Evolutionary conservation across 2,329 filamentous ascomycete species (phyloP).

Genomic region (Monilinia fructigena): DNA sequence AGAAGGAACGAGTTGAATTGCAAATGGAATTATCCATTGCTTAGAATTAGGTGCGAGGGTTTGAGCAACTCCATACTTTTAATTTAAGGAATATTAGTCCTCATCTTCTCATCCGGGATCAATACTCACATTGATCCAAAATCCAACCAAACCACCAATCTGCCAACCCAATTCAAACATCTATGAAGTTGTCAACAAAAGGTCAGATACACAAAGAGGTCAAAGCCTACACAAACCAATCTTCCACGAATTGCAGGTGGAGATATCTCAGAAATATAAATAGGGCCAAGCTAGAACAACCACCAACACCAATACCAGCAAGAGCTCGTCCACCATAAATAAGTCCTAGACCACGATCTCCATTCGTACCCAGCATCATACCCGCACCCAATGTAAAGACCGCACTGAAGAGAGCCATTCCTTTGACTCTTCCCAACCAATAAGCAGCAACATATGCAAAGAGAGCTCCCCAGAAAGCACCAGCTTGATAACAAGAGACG

Average conservation of each 20-base stretch:
- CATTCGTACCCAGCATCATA: constrained; percentile 58
- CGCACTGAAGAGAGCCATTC: constrained; percentile 58
- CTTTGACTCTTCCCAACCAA: constrained; percentile 36
- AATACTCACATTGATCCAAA: constrained; percentile 56
- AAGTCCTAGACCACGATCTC: constrained; percentile 33
- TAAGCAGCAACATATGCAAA: constrained; percentile 7
- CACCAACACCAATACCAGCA: constrained; percentile 32
- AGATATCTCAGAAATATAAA: constrained; percentile 42
- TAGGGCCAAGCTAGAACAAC: constrained; percentile 59
- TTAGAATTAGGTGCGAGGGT: constrained; percentile 36
- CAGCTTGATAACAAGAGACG: constrained; percentile 35
- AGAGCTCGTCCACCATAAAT: constrained; percentile 32
- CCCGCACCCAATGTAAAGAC: constrained; percentile 71
- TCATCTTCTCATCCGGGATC: constrained; percentile 39
- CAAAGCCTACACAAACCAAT: constrained; percentile 8
- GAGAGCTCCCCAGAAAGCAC: constrained; percentile 29
- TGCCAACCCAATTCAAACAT: constrained; percentile 68
- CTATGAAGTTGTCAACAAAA: neutral
- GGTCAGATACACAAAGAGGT: accelerated
- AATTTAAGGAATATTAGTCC: constrained; percentile 37
- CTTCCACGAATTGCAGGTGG: constrained; percentile 33
- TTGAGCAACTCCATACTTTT: constrained; percentile 55
- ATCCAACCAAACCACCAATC: constrained; percentile 61
- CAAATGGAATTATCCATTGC: constrained; percentile 64
- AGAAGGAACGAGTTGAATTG: constrained; percentile 63